phyloP scores from a whole-genome alignment of 2,329 filamentous ascomycete genomes.

The Lasiodiplodia hormozganensis region DNA sequence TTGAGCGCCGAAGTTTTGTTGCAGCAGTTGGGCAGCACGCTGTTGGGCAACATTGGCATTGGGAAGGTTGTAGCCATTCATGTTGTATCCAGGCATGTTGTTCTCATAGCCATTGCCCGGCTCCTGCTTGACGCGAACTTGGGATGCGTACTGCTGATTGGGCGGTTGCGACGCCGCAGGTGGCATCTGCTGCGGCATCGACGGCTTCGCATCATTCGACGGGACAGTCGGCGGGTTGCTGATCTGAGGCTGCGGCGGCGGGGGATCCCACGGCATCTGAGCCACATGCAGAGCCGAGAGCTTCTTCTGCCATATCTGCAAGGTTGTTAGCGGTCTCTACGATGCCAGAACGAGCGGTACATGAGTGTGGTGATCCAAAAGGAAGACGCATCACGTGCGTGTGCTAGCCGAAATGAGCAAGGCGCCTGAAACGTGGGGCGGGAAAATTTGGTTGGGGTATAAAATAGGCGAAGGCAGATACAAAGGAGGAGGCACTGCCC shows the following conservation, averaged over 20 bases:
- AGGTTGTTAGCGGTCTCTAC: conserved; percentile 5
- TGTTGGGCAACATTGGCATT: conserved; percentile 60
- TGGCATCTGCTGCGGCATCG: conserved; percentile 38
- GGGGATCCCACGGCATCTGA: conserved; percentile 93
- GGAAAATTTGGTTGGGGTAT: conserved; percentile 44
- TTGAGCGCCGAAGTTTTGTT: conserved; percentile 66
- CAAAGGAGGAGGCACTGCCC: conserved; percentile 30
- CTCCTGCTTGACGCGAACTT: conserved; percentile 61
- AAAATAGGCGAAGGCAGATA: conserved; percentile 52
- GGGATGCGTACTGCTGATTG: conserved; percentile 38
- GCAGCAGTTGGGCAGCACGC: conserved; percentile 59
- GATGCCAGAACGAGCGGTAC: conserved; percentile 12
- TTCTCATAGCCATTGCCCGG: conserved; percentile 45
- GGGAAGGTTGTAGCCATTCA: conserved; percentile 44
- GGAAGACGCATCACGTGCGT: conserved; percentile 42
- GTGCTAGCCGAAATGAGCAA: conserved; percentile 44
- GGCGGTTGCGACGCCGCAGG: conserved; percentile 32
- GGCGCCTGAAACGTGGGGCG: conserved; percentile 38
- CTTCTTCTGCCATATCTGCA: conserved; percentile 91
- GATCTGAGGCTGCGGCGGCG: conserved; percentile 65
- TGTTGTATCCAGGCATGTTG: conserved; percentile 39
- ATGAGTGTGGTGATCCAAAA: conserved; percentile 15
- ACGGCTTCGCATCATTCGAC: conserved; percentile 48
- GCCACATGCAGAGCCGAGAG: conserved; percentile 85
- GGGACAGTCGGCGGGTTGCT: conserved; percentile 49